Evolutionary conservation across 345 rosid genomes (phyloP).

Genomic region (Atalantia buxifolia): DNA sequence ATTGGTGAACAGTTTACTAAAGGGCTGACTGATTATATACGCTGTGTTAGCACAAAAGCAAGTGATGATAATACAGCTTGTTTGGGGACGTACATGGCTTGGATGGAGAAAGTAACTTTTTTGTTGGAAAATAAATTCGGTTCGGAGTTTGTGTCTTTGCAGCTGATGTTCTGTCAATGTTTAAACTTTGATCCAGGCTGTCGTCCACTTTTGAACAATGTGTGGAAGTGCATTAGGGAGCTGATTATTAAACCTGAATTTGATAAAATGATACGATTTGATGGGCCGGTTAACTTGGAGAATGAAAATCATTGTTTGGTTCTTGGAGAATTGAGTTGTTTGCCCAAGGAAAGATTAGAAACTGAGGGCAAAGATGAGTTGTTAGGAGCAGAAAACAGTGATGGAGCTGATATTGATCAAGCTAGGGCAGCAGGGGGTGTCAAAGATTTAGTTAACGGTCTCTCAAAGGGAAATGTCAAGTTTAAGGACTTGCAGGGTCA

Average conservation of each 20-base stretch:
- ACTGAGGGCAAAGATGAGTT: constrained; percentile 21
- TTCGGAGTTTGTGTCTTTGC: constrained; percentile 33
- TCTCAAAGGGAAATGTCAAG: constrained; percentile 48
- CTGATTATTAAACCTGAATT: constrained; percentile 38
- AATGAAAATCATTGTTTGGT: constrained; percentile 38
- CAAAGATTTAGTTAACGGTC: constrained; percentile 39
- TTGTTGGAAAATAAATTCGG: constrained; percentile 33
- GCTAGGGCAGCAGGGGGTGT: constrained; percentile 23
- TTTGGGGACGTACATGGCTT: constrained; percentile 26
- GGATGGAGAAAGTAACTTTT: constrained; percentile 40
- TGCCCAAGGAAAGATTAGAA: constrained; percentile 21
- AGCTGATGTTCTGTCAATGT: constrained; percentile 47
- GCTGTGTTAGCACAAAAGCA: constrained; percentile 14
- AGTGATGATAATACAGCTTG: constrained; percentile 29
- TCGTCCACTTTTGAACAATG: constrained; percentile 53
- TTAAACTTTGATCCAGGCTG: constrained; percentile 50
- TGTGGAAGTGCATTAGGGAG: constrained; percentile 68
- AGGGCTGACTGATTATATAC: constrained; percentile 35
- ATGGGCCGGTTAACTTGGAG: constrained; percentile 21
- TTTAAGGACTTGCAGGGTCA: constrained; percentile 64
- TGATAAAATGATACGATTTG: constrained; percentile 26
- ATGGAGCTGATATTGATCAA: constrained; percentile 23
- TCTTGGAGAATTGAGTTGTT: constrained; percentile 51
- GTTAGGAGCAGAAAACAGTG: constrained; percentile 21
- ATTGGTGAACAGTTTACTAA: constrained; percentile 43